Evolutionary conservation across 495 filamentous ascomycete genomes (phyloP), one percentile per base, ranked within the genome.

Genomic region (Annulohypoxylon nitens): DNA sequence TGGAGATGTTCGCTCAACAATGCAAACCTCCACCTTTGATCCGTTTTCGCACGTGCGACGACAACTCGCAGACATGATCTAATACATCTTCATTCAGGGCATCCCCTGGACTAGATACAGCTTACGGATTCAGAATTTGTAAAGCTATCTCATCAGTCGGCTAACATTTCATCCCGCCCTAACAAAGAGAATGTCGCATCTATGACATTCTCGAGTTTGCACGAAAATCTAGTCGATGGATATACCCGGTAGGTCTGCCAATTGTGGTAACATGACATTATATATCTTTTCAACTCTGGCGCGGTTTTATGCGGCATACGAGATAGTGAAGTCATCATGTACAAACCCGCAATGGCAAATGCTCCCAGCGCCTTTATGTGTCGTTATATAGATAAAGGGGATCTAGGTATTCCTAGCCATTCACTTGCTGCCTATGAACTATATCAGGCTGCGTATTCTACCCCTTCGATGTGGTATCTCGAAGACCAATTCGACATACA

Each of bases 311-410:
- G 25, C 39, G 6, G 23, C 58, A 25, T 65, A 70, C 16, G 57
- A 55, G 53, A 61, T 61, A 20, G 36, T 74, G 71, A 70, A 70
- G 71, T 74, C 71, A 70, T 59, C 16, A 64, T 37, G 45, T 18
- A 53, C 26, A 11, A 54, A 41, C 10, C 54, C 12, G 12, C 54
- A 23, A 51, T 18, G 14, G 2, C 39, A 65, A 65, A 61, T 69
- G 64, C 10, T 45, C 18, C 12, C 36, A 65, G 65, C 65, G 64
- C 10, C 39, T 9, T 12, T 26, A 8, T 9, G 26, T 55, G 50
- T 39, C 20, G 16, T 2, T 7, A 30, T 25, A 10, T 16, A 36
- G 12, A 61, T 8, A 25, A 12, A 61, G 1, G 12, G 8, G 6
- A 50, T 55, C 4, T 33, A n/a, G n/a, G n/a, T n/a, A n/a, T 20